These are phyloP conservation scores for Neoboletus subvelutipes DNA, from an alignment of 768 basidiomycete species.

Conservation along the genomic window DNA sequence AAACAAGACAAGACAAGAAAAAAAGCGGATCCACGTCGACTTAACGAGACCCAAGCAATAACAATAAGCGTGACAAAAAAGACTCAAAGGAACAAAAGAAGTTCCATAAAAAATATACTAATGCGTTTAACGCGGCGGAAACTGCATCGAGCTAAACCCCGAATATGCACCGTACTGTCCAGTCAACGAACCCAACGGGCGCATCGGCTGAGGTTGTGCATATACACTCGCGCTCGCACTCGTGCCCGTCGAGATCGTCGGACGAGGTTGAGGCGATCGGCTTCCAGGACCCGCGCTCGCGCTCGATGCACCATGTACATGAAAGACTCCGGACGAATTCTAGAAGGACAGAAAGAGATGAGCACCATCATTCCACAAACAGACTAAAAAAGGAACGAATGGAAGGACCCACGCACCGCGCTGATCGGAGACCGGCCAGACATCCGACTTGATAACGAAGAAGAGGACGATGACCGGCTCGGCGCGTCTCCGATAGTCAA, in stretches of 20 bases:
- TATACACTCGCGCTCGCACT: conserved; percentile 10
- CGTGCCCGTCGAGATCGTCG: conserved; percentile 11
- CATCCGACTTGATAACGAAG: conserved; percentile 34
- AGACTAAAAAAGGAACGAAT: not conserved
- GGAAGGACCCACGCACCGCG: conserved; percentile 16
- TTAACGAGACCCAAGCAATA: conserved; percentile 18
- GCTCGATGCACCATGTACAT: conserved; percentile 12
- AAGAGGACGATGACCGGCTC: conserved; percentile 34
- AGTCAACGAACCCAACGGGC: conserved; percentile 10
- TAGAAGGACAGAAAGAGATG: conserved; percentile 7
- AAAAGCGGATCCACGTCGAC: conserved; percentile 3
- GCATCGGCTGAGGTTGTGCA: conserved; percentile 27
- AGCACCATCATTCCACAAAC: conserved; percentile 1
- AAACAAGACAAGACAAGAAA: not conserved
- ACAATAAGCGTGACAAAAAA: conserved; percentile 18
- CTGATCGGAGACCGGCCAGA: conserved; percentile 33
- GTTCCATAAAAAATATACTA: not conserved
- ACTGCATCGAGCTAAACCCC: conserved; percentile 26
- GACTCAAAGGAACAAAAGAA: not conserved
- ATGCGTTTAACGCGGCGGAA: conserved; percentile 13
- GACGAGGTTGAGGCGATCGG: conserved; percentile 23
- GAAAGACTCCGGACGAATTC: conserved; percentile 28
- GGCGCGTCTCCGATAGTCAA: conserved; percentile 24
- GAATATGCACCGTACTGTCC: conserved; percentile 24
- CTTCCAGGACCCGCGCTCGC: conserved; percentile 7